phyloP scores from a whole-genome alignment of 352 stramenopile species.

The Pythium coloratum region DNA sequence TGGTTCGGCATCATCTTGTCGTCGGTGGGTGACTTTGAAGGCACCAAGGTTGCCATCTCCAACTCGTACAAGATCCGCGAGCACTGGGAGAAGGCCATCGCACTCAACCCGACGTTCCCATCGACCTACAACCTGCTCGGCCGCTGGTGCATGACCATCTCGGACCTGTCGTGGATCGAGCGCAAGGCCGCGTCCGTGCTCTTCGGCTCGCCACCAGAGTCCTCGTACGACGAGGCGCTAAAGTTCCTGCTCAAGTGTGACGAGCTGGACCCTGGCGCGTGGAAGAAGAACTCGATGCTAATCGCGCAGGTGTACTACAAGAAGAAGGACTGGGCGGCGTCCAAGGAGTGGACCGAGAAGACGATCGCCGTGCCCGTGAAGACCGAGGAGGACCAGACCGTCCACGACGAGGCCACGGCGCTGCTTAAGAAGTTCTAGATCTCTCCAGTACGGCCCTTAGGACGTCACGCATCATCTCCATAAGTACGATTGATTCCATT shows the following conservation, averaged over 20 bases:
- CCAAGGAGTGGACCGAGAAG: slow-evolving; percentile 76
- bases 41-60: slow-evolving; percentile 77
- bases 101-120: slow-evolving; percentile 66
- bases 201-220: slow-evolving; percentile 78
- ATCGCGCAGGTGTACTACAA: slow-evolving; percentile 85
- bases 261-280: slow-evolving; percentile 64
- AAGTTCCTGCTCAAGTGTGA: slow-evolving; percentile 78
- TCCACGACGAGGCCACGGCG: slow-evolving; percentile 24
- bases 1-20: slow-evolving; percentile 83
- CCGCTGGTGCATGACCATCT: slow-evolving; percentile 44
- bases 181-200: slow-evolving; percentile 80
- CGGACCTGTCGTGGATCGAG: slow-evolving; percentile 51
- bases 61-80: slow-evolving; percentile 80
- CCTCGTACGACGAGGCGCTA: slow-evolving; percentile 85
- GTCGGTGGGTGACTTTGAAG: slow-evolving; percentile 83
- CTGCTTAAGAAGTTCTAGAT: slow-evolving; percentile 33
- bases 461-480: not conserved
- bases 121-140: slow-evolving; percentile 78
- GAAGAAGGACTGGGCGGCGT: slow-evolving; percentile 58
- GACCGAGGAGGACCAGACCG: slow-evolving; percentile 64
- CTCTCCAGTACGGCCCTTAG: not conserved
- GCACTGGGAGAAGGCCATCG: slow-evolving; percentile 69
- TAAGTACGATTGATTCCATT: not conserved
- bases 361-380: slow-evolving; percentile 50
- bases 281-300: slow-evolving; percentile 85